phyloP scores from a whole-genome alignment of 805 yeast species.

The Starmera dryadoides region DNA sequence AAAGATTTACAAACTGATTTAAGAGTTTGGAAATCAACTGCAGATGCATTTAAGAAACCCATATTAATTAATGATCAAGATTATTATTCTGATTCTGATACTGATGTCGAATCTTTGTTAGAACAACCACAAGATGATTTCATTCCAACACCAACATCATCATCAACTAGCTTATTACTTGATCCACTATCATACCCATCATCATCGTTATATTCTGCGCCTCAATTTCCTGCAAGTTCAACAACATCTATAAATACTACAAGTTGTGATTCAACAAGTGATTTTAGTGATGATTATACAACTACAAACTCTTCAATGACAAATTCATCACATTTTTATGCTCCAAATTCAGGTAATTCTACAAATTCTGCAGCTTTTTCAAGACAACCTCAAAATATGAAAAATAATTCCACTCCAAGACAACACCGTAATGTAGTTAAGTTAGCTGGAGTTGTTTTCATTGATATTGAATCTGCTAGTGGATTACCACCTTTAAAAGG shows the following conservation, averaged over 20 bases:
- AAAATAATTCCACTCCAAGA: too few species aligned
- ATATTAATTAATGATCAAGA: slow-evolving; percentile 16
- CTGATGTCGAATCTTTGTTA: slow-evolving; percentile 18
- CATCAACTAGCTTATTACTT: background rate
- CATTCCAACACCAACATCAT: background rate
- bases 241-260: background rate
- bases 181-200: background rate
- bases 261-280: background rate
- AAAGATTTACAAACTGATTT: slow-evolving; percentile 12
- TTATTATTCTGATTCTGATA: slow-evolving; percentile 19
- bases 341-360: too few species aligned
- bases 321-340: too few species aligned
- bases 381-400: background rate
- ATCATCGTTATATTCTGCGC: background rate
- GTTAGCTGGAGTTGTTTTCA: slow-evolving; percentile 58
- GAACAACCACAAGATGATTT: slow-evolving; percentile 3
- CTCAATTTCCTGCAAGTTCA: background rate
- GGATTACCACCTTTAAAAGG: slow-evolving; percentile 75
- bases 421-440: too few species aligned
- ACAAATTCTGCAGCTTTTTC: background rate
- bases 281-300: background rate
- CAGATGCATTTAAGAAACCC: slow-evolving; percentile 1
- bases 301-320: too few species aligned
- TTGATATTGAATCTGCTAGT: slow-evolving; percentile 67
- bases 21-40: slow-evolving; percentile 11